Evolutionary conservation across 108 stramenopile species (phyloP).

Genomic region (Fragilaria crotonensis): DNA sequence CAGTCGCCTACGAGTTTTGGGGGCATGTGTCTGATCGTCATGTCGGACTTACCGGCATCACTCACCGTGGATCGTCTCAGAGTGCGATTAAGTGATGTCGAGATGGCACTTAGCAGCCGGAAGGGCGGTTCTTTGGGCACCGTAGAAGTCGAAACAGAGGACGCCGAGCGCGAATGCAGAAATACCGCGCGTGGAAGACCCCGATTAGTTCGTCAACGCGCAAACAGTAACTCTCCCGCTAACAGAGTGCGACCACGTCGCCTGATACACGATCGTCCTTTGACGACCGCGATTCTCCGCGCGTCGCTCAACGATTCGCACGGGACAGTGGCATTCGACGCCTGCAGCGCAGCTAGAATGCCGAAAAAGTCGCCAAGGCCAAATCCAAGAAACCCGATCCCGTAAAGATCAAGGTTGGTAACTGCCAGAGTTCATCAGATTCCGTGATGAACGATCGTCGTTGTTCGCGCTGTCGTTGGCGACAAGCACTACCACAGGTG

Average conservation of each 20-base stretch:
- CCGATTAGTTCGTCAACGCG: not conserved
- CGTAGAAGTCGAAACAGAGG: not conserved
- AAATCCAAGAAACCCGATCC: not conserved
- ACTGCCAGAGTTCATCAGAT: not conserved
- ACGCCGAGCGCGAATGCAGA: not conserved
- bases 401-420: not conserved
- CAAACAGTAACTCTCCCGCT: not conserved
- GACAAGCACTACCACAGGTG: not conserved
- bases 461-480: not conserved
- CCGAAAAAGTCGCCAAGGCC: not conserved
- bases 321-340: too few species aligned
- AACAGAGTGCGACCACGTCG: not conserved
- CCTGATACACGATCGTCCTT: not conserved
- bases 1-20: slow-evolving; percentile 9
- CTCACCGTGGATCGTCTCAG: not conserved
- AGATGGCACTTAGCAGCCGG: too few species aligned
- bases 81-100: too few species aligned
- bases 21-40: slow-evolving; percentile 22
- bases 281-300: not conserved
- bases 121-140: too few species aligned
- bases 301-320: not conserved
- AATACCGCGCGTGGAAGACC: not conserved
- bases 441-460: not conserved
- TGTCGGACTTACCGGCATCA: not conserved
- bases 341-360: not conserved